Evolutionary conservation across 1,284 basidiomycete genomes (phyloP).

Genomic region (Ceratobasidium sp.): DNA sequence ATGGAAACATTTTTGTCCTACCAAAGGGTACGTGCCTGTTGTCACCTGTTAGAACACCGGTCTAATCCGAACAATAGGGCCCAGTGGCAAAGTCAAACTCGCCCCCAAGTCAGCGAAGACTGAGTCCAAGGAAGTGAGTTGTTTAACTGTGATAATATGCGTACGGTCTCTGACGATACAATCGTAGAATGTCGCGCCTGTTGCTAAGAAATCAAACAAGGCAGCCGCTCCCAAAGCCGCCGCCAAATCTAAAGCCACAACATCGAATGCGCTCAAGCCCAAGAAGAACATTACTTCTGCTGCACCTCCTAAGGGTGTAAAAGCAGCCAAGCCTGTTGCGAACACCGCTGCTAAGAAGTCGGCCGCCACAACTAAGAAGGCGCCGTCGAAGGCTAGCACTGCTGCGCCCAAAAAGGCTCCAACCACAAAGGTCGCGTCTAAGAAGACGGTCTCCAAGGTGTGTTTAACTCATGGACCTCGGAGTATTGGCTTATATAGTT

Average conservation of each 20-base stretch:
- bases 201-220: slow-evolving; percentile 33
- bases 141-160: slow-evolving; percentile 7
- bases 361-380: slow-evolving; percentile 36
- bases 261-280: slow-evolving; percentile 25
- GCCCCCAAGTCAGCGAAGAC: slow-evolving; percentile 38
- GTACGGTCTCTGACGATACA: not conserved
- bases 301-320: slow-evolving; percentile 45
- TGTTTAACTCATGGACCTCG: not conserved
- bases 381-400: slow-evolving; percentile 25
- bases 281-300: slow-evolving; percentile 38
- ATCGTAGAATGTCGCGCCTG: slow-evolving; percentile 22
- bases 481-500: not conserved
- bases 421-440: slow-evolving; percentile 15
- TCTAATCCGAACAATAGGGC: slow-evolving; percentile 22
- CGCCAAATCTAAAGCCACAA: slow-evolving; percentile 38
- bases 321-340: slow-evolving; percentile 49
- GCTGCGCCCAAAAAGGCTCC: slow-evolving; percentile 40
- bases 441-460: slow-evolving; percentile 18
- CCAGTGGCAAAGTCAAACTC: slow-evolving; percentile 43
- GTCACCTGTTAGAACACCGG: not conserved
- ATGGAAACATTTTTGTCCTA: slow-evolving; percentile 38
- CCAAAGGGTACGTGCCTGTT: slow-evolving; percentile 39
- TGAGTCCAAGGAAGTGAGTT: slow-evolving; percentile 39
- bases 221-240: slow-evolving; percentile 7
- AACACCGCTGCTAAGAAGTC: slow-evolving; percentile 39